Evolutionary conservation across 2,329 filamentous ascomycete genomes (phyloP), one percentile per base, ranked within the genome.

Genomic region (Coleophoma crateriformis): DNA sequence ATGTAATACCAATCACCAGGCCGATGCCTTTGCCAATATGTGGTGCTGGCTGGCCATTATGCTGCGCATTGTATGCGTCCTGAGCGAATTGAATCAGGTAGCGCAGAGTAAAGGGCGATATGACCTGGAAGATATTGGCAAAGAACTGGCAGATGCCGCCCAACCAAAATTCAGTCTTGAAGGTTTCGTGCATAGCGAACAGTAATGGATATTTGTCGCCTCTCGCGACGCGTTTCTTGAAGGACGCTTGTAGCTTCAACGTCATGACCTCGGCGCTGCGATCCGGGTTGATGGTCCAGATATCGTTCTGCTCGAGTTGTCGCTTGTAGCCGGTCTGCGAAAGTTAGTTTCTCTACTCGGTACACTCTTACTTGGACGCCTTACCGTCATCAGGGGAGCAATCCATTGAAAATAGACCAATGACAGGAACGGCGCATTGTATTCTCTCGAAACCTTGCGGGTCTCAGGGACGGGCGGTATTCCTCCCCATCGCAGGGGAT

Each of bases 381-480:
- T 70, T 67, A 86, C 85, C 55, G 70, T 76, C 91, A 97, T 97
- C 49, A 97, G 64, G 1, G 89, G 85, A 1, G 83, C 82, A 77
- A 96, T 92, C 92, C 92, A 97, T 65, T 90, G 82, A 64, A 96
- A 97, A 4, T 85, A 86, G 19, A 95, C 66, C 50, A 76, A 66
- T 69, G 88, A 95, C 55, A 94, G 78, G 61, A 90, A 85, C 2
- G 78, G 72, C 5, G 91, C 91, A 4, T 72, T 75, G 64, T 89
- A 76, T 69, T 96, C 91, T 54, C 78, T 79, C 6, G 82, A 90
- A 0, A 74, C 65, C 7, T 58, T 60, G 49, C 74, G 73, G 58
- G 75, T 73, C 44, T 76, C 67, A 35, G 83, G 82, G 1, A 85
- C 70, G 0, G 77, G 71, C 1, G 81, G 79, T 2, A 75, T 67